Evolutionary conservation across 2,329 filamentous ascomycete genomes (phyloP), one percentile per base, ranked within the genome.

Genomic region (Colletotrichum aenigma): DNA sequence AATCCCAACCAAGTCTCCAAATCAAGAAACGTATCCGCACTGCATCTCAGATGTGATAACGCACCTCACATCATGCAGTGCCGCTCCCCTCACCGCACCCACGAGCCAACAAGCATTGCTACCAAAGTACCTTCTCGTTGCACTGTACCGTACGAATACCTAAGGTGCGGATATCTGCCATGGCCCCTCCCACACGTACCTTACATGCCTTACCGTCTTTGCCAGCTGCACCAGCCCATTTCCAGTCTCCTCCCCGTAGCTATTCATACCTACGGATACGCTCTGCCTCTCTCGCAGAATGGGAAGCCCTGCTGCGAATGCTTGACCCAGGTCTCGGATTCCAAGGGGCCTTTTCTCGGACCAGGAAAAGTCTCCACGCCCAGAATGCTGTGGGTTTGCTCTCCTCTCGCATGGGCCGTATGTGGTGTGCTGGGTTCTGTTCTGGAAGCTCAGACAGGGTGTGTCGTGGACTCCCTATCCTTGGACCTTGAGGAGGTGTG

Each of bases 1-100:
- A 66, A 38, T 66, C 62, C 36, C 32, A 64, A 21, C 16, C 55
- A 58, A 24, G 30, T 32, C 32, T 24, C 30, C n/a, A 64, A 36
- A n/a, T 34, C 30, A 61, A 28, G 66, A 67, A 43, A 70, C 55
- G 56, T 70, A 73, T 48, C 32, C 26, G 38, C 67, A 60, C 61
- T 75, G 69, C 61, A 66, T 72, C 68, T 72, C 38, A 73, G 73
- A 75, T 75, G 73, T 68, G 70, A 65, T 58, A 73, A 75, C 69
- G 64, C 64, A 73, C 56, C 64, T 68, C 69, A 34, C 61, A 34
- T 70, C 58, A 52, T 70, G 32, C 73, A 64, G 43, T 72, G 70
- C 55, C 70, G 62, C 73, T 67, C 43, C 55, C 61, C 34, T 68
- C 55, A 56, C 69, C 55, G 43, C 38, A 48, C 38, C 18, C 38